phyloP scores from a whole-genome alignment of 768 basidiomycete species.

The Boletus rubropictus region DNA sequence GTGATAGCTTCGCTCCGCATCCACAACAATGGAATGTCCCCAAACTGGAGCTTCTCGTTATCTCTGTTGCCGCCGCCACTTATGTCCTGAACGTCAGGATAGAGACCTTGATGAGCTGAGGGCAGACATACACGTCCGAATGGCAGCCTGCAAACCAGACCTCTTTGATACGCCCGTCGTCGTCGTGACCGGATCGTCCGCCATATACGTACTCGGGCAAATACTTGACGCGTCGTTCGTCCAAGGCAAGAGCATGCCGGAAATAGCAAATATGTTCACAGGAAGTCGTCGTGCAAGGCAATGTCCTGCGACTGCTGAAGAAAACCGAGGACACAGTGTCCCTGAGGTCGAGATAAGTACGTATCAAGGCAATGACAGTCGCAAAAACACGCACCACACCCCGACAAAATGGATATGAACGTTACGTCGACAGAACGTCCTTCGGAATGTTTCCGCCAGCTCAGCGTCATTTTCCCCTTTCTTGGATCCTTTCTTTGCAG shows the following conservation, averaged over 20 bases:
- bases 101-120: background rate
- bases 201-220: slow-evolving; percentile 39
- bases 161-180: slow-evolving; percentile 32
- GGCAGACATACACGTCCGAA: slow-evolving; percentile 33
- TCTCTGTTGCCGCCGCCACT: slow-evolving; percentile 28
- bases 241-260: slow-evolving; percentile 43
- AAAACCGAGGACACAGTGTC: slow-evolving; percentile 46
- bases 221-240: slow-evolving; percentile 45
- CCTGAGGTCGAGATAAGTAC: slow-evolving; percentile 22
- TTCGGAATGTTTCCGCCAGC: slow-evolving; percentile 28
- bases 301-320: slow-evolving; percentile 23
- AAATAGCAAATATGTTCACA: slow-evolving; percentile 37
- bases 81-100: slow-evolving; percentile 1
- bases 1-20: slow-evolving; percentile 28
- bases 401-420: slow-evolving; percentile 42
- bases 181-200: slow-evolving; percentile 9
- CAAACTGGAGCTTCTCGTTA: slow-evolving; percentile 26
- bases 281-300: slow-evolving; percentile 30
- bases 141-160: slow-evolving; percentile 41
- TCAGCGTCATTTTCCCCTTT: slow-evolving; percentile 16
- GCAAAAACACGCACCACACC: slow-evolving; percentile 32
- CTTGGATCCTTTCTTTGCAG: slow-evolving; percentile 5
- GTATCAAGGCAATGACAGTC: background rate
- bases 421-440: slow-evolving; percentile 31
- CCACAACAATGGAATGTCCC: slow-evolving; percentile 27